Percentiles rank a stretch among this genome's conserved stretches.
Conservation (phyloP, 1,139 yeast genomes). For the Suhomyces panamericanus region DNA sequence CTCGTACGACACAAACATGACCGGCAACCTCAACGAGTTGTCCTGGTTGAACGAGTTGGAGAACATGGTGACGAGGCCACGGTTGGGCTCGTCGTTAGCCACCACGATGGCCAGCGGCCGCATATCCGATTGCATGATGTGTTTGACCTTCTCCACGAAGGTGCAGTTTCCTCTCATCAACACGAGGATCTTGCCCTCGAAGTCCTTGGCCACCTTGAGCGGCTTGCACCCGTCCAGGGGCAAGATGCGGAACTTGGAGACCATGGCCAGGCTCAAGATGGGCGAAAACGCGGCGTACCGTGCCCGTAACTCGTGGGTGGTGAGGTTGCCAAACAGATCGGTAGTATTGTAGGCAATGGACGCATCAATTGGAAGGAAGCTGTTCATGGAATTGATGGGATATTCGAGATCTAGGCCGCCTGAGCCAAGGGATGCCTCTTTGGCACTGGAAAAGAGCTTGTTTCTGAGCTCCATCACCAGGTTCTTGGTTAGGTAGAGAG, state of each 20-base stretch:
- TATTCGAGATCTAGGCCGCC: conserved; percentile 30
- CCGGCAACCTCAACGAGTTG: conserved; percentile 35
- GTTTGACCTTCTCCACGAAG: conserved; percentile 40
- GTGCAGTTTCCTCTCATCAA: conserved; percentile 46
- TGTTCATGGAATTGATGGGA: conserved; percentile 40
- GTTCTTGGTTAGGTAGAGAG: conserved; percentile 29
- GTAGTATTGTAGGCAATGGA: conserved; percentile 33
- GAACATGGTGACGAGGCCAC: conserved; percentile 47
- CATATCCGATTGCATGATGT: conserved; percentile 30
- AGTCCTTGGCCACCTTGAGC: conserved; percentile 15
- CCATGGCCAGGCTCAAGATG: conserved; percentile 27
- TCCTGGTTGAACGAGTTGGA: conserved; percentile 42
- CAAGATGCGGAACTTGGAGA: conserved; percentile 28
- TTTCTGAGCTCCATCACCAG: conserved; percentile 27
- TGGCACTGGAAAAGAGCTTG: conserved; percentile 14
- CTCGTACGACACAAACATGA: conserved; percentile 42
- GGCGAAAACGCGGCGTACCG: conserved; percentile 49
- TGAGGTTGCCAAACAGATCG: conserved; percentile 13
- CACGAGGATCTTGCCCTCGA: conserved; percentile 30
- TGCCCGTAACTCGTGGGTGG: conserved; percentile 30
- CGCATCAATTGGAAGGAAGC: conserved; percentile 47
- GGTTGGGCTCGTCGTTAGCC: conserved; percentile 44
- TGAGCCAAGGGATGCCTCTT: background rate
- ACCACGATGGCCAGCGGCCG: conserved; percentile 37
- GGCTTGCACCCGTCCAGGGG: conserved; percentile 33